These are phyloP conservation scores for Ceratobasidium sp. DNA, from an alignment of 1,284 basidiomycete species.

Conservation along the genomic window DNA sequence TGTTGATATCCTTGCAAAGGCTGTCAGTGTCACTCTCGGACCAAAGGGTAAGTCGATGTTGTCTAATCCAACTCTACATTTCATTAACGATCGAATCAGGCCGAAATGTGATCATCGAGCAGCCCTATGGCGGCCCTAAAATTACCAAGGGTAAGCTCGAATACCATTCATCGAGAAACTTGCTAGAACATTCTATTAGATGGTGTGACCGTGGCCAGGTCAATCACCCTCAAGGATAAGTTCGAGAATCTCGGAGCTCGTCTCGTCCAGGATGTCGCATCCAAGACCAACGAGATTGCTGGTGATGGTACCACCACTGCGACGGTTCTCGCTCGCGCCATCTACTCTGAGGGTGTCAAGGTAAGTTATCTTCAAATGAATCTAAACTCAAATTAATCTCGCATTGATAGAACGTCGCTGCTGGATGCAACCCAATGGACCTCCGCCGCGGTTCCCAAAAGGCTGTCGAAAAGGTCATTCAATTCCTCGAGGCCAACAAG, in stretches of 20 bases:
- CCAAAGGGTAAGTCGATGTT: constrained; percentile 78
- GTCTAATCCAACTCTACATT: neutral
- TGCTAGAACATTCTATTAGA: constrained; percentile 56
- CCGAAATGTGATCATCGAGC: constrained; percentile 98
- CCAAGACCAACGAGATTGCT: constrained; percentile 96
- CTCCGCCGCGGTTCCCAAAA: constrained; percentile 95
- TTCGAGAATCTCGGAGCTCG: constrained; percentile 99
- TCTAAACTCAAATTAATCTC: neutral
- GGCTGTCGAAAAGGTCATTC: constrained; percentile 94
- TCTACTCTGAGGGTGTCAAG: constrained; percentile 98
- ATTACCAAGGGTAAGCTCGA: constrained; percentile 84
- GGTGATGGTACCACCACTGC: constrained; percentile 99
- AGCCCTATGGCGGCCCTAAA: constrained; percentile 96
- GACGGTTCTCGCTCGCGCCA: constrained; percentile 94
- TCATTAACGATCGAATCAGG: constrained; percentile 56
- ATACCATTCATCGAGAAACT: neutral
- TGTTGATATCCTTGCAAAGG: constrained; percentile 95
- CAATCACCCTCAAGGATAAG: constrained; percentile 94
- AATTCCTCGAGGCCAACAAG: constrained; percentile 88
- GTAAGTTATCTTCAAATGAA: neutral
- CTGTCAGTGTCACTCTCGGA: constrained; percentile 93
- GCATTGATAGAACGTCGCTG: constrained; percentile 79
- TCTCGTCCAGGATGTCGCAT: constrained; percentile 93
- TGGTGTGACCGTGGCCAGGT: constrained; percentile 97
- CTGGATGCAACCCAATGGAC: constrained; percentile 99